Base-by-base conservation (phyloP, 169 alveolate genomes). In the Plasmodium yoelii region DNA sequence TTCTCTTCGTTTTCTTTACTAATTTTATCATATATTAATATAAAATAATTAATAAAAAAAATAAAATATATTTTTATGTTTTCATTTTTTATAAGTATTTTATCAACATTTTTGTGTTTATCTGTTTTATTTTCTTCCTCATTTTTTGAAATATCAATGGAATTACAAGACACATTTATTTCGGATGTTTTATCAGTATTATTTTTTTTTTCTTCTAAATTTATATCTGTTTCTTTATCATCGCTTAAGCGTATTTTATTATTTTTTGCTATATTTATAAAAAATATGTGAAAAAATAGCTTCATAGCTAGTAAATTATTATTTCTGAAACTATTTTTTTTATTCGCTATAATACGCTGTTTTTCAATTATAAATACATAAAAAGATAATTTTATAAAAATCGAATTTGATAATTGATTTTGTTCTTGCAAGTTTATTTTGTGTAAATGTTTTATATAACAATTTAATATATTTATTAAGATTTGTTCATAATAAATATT, bases 21-120 rank as follows among this genome's bases (percentile, higher is more conserved):
- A 7, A 75, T 8, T 13, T 44, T 61, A 22, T 63, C 60, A n/a
- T 75, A 39, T 19, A 28, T 47, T 12, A 44, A 53, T 18, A 75
- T 26, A 56, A 75, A 75, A 67, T 75, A 75, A 42, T 75, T 63
- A 10, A 75, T 75, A 75, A 75, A 75, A 75, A 75, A 75, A 55
- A 61, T 51, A 53, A 60, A 75, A 47, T 59, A 75, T 7, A 0
- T 49, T 61, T 61, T 51, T 19, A 75, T 24, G 42, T 75, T 75
- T 75, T 18, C 24, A 15, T 10, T 34, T 7, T 39, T 74, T 26
- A 22, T 19, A 15, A 57, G 8, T 68, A 15, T n/a, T 5, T 12
- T 42, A 46, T 68, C 49, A 13, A 10, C 8, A 0, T 60, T 24
- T 18, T 9, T 26, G 9, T 12, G 8, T 22, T 51, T 15, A 51